A percentile compares a stretch with the other conserved stretches of the same genome.
Evolutionary conservation across 768 basidiomycete species (phyloP).

Genomic region (Rhodosporidiobolus odoratus): DNA sequence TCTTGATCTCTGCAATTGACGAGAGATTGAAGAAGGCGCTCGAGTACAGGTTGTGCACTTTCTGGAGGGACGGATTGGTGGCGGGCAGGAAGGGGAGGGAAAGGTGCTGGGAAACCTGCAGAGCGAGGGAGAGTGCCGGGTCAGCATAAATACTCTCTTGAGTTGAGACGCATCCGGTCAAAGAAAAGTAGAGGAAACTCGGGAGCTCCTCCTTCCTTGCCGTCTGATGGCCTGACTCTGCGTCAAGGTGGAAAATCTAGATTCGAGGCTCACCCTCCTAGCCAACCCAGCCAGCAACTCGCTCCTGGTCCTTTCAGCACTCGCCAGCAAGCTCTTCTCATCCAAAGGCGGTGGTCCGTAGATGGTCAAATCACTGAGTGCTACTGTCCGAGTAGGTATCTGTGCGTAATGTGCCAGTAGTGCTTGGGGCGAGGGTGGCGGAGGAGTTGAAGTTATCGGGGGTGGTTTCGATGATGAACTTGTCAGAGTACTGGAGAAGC

Average conservation of each 20-base stretch:
- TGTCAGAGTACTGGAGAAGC: too few species aligned
- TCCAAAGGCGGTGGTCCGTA: slow-evolving; percentile 33
- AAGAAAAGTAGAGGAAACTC: neutral
- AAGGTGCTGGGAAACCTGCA: slow-evolving; percentile 34
- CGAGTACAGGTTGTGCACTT: slow-evolving; percentile 40
- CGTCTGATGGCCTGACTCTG: too few species aligned
- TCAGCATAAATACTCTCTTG: neutral
- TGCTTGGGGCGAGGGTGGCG: slow-evolving; percentile 4
- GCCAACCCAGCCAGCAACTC: slow-evolving; percentile 37
- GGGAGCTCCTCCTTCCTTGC: too few species aligned
- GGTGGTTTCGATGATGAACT: neutral
- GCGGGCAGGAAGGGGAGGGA: slow-evolving; percentile 40
- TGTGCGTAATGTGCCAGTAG: slow-evolving; percentile 30
- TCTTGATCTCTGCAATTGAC: slow-evolving; percentile 49
- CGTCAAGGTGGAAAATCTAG: too few species aligned
- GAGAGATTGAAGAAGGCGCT: slow-evolving; percentile 37
- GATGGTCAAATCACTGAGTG: slow-evolving; percentile 27
- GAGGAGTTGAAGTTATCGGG: neutral
- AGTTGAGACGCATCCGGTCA: neutral
- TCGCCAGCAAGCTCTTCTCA: slow-evolving; percentile 30
- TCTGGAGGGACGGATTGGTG: slow-evolving; percentile 37
- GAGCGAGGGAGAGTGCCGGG: neutral
- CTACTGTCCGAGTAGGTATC: slow-evolving; percentile 30
- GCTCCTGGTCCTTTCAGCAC: slow-evolving; percentile 36
- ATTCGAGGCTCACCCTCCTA: slow-evolving; percentile 20